Conservation (phyloP, 495 filamentous ascomycete species). For the Neurospora tetraspora region DNA sequence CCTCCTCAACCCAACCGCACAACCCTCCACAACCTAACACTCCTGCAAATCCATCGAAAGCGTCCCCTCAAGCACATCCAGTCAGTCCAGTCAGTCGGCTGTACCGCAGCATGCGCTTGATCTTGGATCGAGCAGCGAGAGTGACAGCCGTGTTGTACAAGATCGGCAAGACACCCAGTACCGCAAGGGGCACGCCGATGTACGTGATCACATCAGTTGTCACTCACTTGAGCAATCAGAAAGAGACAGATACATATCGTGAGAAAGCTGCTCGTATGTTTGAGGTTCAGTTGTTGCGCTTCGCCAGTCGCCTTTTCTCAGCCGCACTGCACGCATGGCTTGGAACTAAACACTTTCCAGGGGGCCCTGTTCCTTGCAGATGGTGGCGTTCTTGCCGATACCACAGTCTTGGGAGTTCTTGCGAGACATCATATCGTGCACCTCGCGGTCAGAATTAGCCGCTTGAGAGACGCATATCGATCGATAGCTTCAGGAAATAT, state of each 20-base stretch:
- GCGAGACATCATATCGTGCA: not conserved
- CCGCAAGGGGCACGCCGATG: slow-evolving; percentile 54
- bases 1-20: slow-evolving; percentile 48
- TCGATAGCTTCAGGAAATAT: not conserved
- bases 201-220: slow-evolving; percentile 36
- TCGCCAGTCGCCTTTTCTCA: not conserved
- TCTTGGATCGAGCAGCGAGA: slow-evolving; percentile 43
- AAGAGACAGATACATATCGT: not conserved
- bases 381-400: slow-evolving; percentile 1
- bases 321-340: not conserved
- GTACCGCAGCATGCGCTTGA: slow-evolving; percentile 44
- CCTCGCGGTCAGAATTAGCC: not conserved
- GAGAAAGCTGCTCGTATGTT: not conserved
- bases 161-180: slow-evolving; percentile 58
- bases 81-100: slow-evolving; percentile 46
- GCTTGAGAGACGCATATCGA: not conserved
- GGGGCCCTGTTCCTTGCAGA: not conserved
- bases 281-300: not conserved
- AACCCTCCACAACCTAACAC: slow-evolving; percentile 47
- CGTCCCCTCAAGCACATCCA: slow-evolving; percentile 33
- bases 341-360: not conserved
- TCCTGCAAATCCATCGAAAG: slow-evolving; percentile 52
- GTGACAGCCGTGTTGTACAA: slow-evolving; percentile 49
- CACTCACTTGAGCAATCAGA: not conserved
- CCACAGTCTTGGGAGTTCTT: not conserved